These are phyloP conservation scores for Iodosphaeria phyllophila DNA, from an alignment of 2,329 filamentous ascomycete species.

Conservation along the genomic window DNA sequence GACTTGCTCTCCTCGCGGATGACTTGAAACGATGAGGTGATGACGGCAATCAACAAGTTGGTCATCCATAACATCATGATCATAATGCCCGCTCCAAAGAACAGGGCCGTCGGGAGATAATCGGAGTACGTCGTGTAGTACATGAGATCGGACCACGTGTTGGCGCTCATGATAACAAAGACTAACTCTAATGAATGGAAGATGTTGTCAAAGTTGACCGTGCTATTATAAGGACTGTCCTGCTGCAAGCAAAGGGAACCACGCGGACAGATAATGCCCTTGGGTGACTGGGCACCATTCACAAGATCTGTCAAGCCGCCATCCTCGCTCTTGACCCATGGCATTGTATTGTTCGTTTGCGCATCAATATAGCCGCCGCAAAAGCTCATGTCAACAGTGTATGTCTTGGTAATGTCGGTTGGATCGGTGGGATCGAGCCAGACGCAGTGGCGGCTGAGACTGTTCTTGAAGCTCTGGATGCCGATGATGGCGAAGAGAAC, in stretches of 20 bases:
- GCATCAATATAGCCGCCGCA: constrained; percentile 69
- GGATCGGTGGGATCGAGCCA: constrained; percentile 50
- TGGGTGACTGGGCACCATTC: constrained; percentile 35
- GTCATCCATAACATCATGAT: constrained; percentile 94
- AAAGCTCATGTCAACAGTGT: constrained; percentile 50
- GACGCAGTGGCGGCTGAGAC: constrained; percentile 57
- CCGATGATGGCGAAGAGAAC: constrained; percentile 91
- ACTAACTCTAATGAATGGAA: constrained; percentile 80
- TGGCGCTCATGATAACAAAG: constrained; percentile 96
- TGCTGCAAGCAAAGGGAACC: constrained; percentile 72
- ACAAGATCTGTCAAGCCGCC: constrained; percentile 26
- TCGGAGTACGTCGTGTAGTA: constrained; percentile 88
- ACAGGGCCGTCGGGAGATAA: constrained; percentile 71
- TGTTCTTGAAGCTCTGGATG: constrained; percentile 88
- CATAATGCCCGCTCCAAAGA: constrained; percentile 56
- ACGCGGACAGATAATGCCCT: constrained; percentile 76
- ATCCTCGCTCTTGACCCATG: constrained; percentile 42
- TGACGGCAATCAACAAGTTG: constrained; percentile 87
- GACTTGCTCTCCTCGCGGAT: constrained; percentile 91
- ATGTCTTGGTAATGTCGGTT: constrained; percentile 34
- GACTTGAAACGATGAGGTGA: constrained; percentile 95
- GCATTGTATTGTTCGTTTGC: constrained; percentile 32
- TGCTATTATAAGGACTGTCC: constrained; percentile 62
- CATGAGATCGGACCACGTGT: constrained; percentile 89
- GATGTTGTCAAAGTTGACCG: constrained; percentile 91